Evolutionary conservation across 163 green algal species (phyloP).

Genomic region (Prototheca cutis): DNA sequence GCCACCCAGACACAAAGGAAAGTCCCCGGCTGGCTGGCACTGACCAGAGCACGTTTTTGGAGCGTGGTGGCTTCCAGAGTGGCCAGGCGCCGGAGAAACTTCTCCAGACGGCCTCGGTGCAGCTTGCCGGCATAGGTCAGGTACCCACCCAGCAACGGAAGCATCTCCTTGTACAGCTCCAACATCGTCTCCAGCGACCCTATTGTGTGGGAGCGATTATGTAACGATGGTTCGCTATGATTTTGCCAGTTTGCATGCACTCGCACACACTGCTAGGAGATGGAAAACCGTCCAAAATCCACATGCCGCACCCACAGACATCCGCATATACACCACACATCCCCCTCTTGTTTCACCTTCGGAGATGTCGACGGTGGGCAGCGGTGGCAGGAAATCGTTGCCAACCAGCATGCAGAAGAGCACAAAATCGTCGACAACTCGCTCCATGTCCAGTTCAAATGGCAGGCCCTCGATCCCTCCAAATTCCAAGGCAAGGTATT

Average conservation of each 20-base stretch:
- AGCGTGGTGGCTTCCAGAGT: conserved; percentile 51
- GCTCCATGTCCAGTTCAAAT: conserved; percentile 68
- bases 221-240: not conserved
- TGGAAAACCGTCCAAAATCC: not conserved
- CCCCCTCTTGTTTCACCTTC: conserved; percentile 66
- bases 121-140: conserved; percentile 63
- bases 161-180: conserved; percentile 74
- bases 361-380: conserved; percentile 82
- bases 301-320: not conserved
- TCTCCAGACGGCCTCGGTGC: conserved; percentile 47
- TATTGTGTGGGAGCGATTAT: conserved; percentile 1
- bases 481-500: conserved; percentile 90
- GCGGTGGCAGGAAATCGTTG: conserved; percentile 87
- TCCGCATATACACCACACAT: too few species aligned
- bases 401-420: conserved; percentile 92
- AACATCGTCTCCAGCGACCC: conserved; percentile 72
- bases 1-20: too few species aligned
- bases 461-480: conserved; percentile 20
- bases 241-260: conserved; percentile 2
- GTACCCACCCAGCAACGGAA: conserved; percentile 70
- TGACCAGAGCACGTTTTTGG: conserved; percentile 32
- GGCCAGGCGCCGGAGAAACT: conserved; percentile 45
- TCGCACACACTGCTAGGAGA: too few species aligned
- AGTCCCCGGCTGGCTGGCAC: too few species aligned
- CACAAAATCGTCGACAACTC: conserved; percentile 90